Evolutionary conservation across 306 rosid genomes (phyloP), one percentile per base, ranked within the genome.

Genomic region (Crataegus laevigata): DNA sequence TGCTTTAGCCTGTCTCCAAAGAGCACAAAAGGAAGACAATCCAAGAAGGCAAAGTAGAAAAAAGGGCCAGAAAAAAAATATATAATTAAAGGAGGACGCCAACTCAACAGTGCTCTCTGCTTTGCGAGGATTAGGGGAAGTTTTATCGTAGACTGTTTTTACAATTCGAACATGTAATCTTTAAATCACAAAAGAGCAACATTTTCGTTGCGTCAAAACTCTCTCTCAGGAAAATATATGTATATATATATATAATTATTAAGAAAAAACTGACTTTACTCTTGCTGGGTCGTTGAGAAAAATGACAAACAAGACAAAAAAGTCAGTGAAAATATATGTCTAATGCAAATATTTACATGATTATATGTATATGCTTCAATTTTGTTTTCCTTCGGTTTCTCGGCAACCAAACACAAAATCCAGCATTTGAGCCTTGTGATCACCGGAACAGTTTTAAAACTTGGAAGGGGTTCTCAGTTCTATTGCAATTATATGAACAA

Each of bases 241-340:
- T n/a, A 34, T 30, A 30, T 4, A 34, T 3, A 70, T 17, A 15
- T 7, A 1, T 17, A n/a, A 25, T 38, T 38, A 8, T 6, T 40
- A 5, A 3, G 57, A 62, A 66, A 62, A 18, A 68, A 52, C 14
- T 69, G 19, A 43, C 66, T 64, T 54, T 21, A 75, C 36, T 66
- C 70, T 32, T 40, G 77, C 54, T 64, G 68, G 73, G 64, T 71
- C 9, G 67, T 18, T 21, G 26, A 77, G 83, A 68, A 85, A 71
- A 42, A 22, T 19, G 6, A 51, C 26, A 13, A 70, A 60, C 26
- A 47, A 15, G 52, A 55, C 14, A 55, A 55, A n/a, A 17, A 55
- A 8, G 0, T 1, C n/a, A 11, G 14, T 47, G 54, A 47, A 38
- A 38, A 38, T 13, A 47, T 45, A 50, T 50, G 55, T 50, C 21